A percentile compares a stretch with the other conserved stretches of the same genome.
Conservation (phyloP, 1,284 basidiomycete species). For the Spongispora temasekensis region DNA sequence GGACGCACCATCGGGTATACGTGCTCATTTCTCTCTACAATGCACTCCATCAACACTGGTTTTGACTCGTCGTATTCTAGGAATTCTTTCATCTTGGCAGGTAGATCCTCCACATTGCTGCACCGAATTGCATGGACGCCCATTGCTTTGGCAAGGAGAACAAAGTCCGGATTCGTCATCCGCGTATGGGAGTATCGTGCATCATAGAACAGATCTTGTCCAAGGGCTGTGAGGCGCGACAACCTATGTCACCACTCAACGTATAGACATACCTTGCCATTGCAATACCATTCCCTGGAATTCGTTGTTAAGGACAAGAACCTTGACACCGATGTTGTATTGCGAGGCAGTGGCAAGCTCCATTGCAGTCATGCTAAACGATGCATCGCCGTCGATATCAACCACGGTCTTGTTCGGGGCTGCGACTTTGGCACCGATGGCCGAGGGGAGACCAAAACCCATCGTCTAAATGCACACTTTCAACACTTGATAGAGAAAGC, state of each 20-base stretch:
- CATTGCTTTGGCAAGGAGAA: constrained; percentile 88
- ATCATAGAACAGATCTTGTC: constrained; percentile 90
- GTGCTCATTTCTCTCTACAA: constrained; percentile 87
- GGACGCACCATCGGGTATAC: constrained; percentile 89
- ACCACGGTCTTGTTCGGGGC: constrained; percentile 92
- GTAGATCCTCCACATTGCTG: constrained; percentile 72
- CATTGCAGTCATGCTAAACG: constrained; percentile 99
- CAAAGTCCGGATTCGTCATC: constrained; percentile 96
- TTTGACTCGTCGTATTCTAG: constrained; percentile 88
- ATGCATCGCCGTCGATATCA: constrained; percentile 97
- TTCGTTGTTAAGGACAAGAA: constrained; percentile 88
- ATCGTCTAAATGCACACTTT: constrained; percentile 73
- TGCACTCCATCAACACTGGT: constrained; percentile 90
- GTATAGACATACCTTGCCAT: constrained; percentile 81
- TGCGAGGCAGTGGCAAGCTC: constrained; percentile 94
- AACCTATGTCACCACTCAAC: not conserved
- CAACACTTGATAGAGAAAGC: not conserved
- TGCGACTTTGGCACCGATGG: constrained; percentile 96
- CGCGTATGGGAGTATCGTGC: constrained; percentile 91
- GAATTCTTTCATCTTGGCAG: constrained; percentile 97
- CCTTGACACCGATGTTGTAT: constrained; percentile 93
- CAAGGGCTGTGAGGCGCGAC: constrained; percentile 4
- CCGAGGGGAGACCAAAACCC: constrained; percentile 95
- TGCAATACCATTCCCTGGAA: constrained; percentile 99
- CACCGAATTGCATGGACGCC: constrained; percentile 89